Conservation (phyloP, 2,329 filamentous ascomycete species). For the Ascocoryne sarcoides region DNA sequence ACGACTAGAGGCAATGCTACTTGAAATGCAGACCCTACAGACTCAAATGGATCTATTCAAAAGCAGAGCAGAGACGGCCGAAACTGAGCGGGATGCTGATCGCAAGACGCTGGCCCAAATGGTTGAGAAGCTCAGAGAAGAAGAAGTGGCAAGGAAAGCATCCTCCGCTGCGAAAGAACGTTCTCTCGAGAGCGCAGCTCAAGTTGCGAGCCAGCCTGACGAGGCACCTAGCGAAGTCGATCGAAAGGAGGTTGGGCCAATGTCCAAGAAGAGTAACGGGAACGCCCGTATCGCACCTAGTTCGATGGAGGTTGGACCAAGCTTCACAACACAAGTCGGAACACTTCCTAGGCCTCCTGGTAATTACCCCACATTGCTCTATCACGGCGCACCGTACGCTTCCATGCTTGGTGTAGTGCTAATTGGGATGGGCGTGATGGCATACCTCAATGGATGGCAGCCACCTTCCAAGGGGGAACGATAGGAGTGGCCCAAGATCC, state of each 20-base stretch:
- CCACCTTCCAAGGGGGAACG: too few relatives aligned
- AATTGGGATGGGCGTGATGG: conserved; percentile 76
- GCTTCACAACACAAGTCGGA: conserved; percentile 19
- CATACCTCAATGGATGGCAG: conserved; percentile 78
- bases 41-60: conserved; percentile 54
- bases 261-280: conserved; percentile 11
- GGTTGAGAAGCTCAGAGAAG: conserved; percentile 70
- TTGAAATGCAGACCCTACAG: conserved; percentile 23
- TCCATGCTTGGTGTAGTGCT: conserved; percentile 77
- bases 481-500: too few relatives aligned
- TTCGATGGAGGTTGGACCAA: conserved; percentile 9
- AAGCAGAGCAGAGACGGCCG: conserved; percentile 68
- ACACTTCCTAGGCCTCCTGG: conserved; percentile 31
- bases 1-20: conserved; percentile 22
- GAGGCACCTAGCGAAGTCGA: neutral
- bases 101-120: conserved; percentile 77
- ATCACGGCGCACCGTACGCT: conserved; percentile 62
- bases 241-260: neutral
- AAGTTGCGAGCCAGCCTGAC: neutral
- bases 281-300: conserved; percentile 9
- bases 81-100: conserved; percentile 63
- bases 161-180: conserved; percentile 16
- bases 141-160: conserved; percentile 43
- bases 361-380: conserved; percentile 38
- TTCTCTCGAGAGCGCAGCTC: conserved; percentile 7